Base-by-base conservation (phyloP, 306 rosid species). In the Casuarina glauca region DNA sequence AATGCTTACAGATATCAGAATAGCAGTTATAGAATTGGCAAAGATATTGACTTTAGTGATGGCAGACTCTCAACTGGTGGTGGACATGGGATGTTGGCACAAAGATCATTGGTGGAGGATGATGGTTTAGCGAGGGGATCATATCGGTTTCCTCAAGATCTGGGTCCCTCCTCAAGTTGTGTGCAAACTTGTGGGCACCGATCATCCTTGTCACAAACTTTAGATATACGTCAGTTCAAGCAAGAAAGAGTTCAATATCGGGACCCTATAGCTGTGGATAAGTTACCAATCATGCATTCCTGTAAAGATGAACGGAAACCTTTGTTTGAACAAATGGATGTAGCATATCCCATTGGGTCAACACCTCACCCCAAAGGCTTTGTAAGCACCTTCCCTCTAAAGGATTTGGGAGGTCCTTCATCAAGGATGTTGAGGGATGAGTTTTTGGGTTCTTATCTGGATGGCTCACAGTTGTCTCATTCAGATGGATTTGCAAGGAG, bases 331-430 rank as follows among this genome's bases (percentile, higher is more conserved):
- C 78, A 78, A 62, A 84, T 88, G 76, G 91, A 86, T 77, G 82
- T 20, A 72, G 52, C 80, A 2, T 73, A 79, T 80, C 68, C 84
- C 2, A 46, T 48, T 57, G 61, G 66, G 64, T 80, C 95, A 46
- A 90, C 90, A 70, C 74, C 93, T 79, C 83, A 84, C 72, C 62
- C 81, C 19, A 88, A 82, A 78, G 91, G 85, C 69, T 78, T 75
- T 76, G 86, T 82, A 26, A 88, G 88, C 44, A 79, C 85, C 71
- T 82, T 91, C 81, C 87, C 80, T 81, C 44, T 70, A 60, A 87
- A 81, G 83, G 88, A 82, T 71, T 73, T 80, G 82, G 84, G 87
- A 53, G 81, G 82, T 49, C 82, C 93, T 72, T 87, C 89, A 39
- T n/a, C 82, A 32, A 83, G 82, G 70, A 79, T 78, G 81, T 17